Evolutionary conservation across 2,329 filamentous ascomycete genomes (phyloP), one percentile per base, ranked within the genome.

Genomic region (Fusarium tjaetaba): DNA sequence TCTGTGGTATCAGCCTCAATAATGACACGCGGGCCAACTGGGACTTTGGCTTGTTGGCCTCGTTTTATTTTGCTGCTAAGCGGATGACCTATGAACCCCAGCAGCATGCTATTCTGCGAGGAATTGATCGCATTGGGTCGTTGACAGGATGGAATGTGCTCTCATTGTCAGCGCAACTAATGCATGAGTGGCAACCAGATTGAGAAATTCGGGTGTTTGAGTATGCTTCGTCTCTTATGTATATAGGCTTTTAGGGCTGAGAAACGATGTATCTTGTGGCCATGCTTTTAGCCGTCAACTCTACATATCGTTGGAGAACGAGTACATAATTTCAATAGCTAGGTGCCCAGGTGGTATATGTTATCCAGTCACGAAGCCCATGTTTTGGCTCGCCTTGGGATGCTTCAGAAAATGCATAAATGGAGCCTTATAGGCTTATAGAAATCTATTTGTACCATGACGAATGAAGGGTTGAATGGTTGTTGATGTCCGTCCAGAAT

Each of bases 1-100:
- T 87, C 13, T 88, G 86, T 70, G 85, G 86, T 5, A 87, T 87
- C 56, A 82, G 84, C 22, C 73, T 88, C 13, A 84, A 85, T 51
- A 88, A 87, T 67, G 83, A 85, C 53, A 78, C 80, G 4, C 78
- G 79, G 15, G 82, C 83, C 42, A 84, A 79, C 68, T 88, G 86
- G 86, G 86, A 88, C 68, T 83, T 82, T 26, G 83, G 80, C 59
- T 78, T 88, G n/a, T 69, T 88, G 7, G 83, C 85, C 7, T 86
- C 85, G 3, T 80, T 87, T 16, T 81, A 84, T 43, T 68, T 84
- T 9, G 86, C 85, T 15, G 84, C 85, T 11, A 83, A 82, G 61
- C 77, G 79, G 15, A 86, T 87, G 81, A 87, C 85, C 7, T 85
- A 88, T 65, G 82, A 83, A 57, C 82, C 82, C 14, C 86, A 88